Percentiles rank a stretch among this genome's conserved stretches.
Conservation (phyloP, 768 basidiomycete species). For the Leccinum disarticulatum region DNA sequence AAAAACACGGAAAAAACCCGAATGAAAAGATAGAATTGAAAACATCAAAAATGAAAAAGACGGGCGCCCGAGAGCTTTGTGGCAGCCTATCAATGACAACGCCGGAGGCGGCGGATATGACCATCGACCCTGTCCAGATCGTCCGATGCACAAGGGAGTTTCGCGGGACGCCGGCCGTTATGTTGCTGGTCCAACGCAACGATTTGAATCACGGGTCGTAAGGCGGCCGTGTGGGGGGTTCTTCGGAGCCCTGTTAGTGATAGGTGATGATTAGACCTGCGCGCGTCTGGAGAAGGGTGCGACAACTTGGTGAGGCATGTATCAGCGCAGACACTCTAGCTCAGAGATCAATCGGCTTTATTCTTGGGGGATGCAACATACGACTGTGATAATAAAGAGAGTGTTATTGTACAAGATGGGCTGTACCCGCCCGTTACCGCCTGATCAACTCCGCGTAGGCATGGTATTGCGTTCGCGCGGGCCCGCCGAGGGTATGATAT, state of each 20-base stretch:
- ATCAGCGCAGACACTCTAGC: neutral
- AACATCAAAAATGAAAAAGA: neutral
- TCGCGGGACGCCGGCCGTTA: neutral
- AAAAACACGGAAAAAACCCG: neutral
- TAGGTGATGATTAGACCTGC: neutral
- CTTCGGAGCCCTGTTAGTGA: neutral
- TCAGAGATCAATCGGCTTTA: neutral
- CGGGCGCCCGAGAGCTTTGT: neutral
- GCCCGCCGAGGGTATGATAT: constrained; percentile 21
- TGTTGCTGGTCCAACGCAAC: neutral
- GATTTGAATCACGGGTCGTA: neutral
- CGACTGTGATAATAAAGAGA: constrained; percentile 19
- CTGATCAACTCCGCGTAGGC: constrained; percentile 10
- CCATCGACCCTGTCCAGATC: neutral
- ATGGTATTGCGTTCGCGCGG: constrained; percentile 21
- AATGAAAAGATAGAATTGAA: neutral
- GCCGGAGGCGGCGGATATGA: neutral
- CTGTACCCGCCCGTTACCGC: constrained; percentile 12
- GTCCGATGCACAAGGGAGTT: neutral
- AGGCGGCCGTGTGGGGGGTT: neutral
- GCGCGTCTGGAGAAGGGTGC: neutral
- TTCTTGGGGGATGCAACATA: constrained; percentile 15
- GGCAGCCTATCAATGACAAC: neutral
- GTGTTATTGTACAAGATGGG: constrained; percentile 22
- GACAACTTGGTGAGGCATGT: neutral